These are phyloP conservation scores for Escovopsis sp. DNA, from an alignment of 2,329 filamentous ascomycete species.

Conservation along the genomic window DNA sequence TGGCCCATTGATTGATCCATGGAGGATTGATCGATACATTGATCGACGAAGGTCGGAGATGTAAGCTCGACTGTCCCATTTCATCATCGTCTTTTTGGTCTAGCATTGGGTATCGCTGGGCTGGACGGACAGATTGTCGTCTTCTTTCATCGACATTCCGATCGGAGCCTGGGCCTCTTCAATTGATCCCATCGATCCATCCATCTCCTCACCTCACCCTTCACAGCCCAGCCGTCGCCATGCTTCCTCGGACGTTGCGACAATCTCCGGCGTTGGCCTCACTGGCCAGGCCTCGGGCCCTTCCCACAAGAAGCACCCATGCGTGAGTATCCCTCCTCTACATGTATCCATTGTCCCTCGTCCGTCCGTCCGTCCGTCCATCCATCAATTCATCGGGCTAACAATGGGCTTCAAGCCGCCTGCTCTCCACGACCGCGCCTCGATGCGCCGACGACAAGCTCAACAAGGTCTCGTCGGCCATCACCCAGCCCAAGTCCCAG, in stretches of 20 bases:
- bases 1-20: too few species aligned
- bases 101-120: too few species aligned
- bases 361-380: too few species aligned
- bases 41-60: too few species aligned
- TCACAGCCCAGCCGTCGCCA: not conserved
- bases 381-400: not conserved
- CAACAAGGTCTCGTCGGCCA: slow-evolving; percentile 70
- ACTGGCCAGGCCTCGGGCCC: slow-evolving; percentile 7
- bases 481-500: slow-evolving; percentile 96
- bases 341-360: not conserved
- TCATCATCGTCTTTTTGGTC: too few species aligned
- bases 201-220: not conserved
- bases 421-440: slow-evolving; percentile 35
- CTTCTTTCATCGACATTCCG: slow-evolving; percentile 15
- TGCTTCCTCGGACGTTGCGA: slow-evolving; percentile 9
- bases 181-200: too few species aligned
- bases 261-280: slow-evolving; percentile 5
- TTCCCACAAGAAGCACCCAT: slow-evolving; percentile 6
- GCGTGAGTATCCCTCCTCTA: slow-evolving; percentile 6
- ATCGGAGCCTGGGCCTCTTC: not conserved
- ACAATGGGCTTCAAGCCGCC: slow-evolving; percentile 24
- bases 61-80: too few species aligned
- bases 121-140: not conserved
- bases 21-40: too few species aligned
- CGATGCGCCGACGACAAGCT: slow-evolving; percentile 41